Evolutionary conservation across 495 filamentous ascomycete species (phyloP).

Genomic region (Apodospora peruviana): DNA sequence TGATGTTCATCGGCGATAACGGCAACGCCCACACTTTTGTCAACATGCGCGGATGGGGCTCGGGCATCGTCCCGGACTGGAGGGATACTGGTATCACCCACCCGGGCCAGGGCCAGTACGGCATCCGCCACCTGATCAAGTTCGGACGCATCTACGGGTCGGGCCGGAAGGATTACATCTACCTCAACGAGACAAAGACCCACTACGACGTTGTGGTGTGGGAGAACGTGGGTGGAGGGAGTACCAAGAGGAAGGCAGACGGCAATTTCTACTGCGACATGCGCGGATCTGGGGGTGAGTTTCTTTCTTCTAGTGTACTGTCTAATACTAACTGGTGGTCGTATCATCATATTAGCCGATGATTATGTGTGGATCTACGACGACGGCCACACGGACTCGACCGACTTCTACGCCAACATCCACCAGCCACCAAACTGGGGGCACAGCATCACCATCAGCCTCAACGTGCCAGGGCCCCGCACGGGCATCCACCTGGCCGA

Average conservation of each 20-base stretch:
- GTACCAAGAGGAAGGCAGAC: neutral
- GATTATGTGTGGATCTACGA: too few relatives aligned
- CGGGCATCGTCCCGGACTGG: neutral
- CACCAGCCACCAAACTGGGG: constrained; percentile 8
- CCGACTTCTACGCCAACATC: constrained; percentile 3
- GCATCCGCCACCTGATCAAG: constrained; percentile 5
- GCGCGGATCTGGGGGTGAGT: neutral
- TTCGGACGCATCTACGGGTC: constrained; percentile 25
- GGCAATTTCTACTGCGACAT: constrained; percentile 7
- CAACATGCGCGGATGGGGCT: constrained; percentile 3
- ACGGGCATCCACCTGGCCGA: constrained; percentile 19
- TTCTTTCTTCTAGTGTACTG: too few relatives aligned
- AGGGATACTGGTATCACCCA: neutral
- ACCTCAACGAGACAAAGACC: neutral
- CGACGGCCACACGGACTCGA: too few relatives aligned
- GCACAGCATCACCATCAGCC: constrained; percentile 3
- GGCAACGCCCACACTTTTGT: constrained; percentile 1
- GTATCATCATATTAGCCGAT: too few relatives aligned
- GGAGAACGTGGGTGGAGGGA: neutral
- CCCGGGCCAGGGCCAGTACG: neutral
- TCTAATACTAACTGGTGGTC: too few relatives aligned
- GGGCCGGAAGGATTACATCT: constrained; percentile 19
- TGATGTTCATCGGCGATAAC: constrained; percentile 1
- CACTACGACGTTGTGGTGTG: too few relatives aligned
- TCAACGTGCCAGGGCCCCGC: neutral